Conservation (phyloP, 23 red algal genomes). For the Agarophyton chilense region DNA sequence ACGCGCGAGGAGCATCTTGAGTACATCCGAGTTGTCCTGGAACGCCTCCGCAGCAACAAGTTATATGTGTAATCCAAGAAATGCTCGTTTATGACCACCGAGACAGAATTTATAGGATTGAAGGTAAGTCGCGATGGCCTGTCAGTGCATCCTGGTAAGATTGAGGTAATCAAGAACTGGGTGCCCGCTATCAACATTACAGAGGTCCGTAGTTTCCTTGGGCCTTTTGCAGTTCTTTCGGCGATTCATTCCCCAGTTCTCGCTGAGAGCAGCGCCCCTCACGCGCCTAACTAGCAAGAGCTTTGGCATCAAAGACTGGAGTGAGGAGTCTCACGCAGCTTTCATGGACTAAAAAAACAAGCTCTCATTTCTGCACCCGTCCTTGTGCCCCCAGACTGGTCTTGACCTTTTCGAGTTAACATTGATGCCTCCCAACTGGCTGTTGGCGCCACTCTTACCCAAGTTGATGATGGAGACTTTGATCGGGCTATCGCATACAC, state of each 20-base stretch:
- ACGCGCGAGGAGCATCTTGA: background rate
- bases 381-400: background rate
- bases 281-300: background rate
- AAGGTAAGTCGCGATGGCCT: background rate
- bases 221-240: conserved; percentile 1
- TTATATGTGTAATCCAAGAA: conserved; percentile 30
- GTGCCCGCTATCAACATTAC: background rate
- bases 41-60: background rate
- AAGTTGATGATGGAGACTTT: background rate
- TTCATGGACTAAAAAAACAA: background rate
- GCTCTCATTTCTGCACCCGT: background rate
- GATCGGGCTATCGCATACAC: background rate
- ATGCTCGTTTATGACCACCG: background rate
- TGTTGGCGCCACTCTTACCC: background rate
- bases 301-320: background rate
- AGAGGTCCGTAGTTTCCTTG: background rate
- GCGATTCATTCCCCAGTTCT: conserved; percentile 13
- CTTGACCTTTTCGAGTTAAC: background rate
- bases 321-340: background rate
- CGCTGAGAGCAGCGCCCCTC: background rate
- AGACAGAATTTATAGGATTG: conserved; percentile 37
- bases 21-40: background rate
- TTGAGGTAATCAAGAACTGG: conserved; percentile 17
- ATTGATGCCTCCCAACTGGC: background rate
- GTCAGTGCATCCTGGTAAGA: background rate